Base-by-base conservation (phyloP, 257 asterid species). In the Petunia secreta region DNA sequence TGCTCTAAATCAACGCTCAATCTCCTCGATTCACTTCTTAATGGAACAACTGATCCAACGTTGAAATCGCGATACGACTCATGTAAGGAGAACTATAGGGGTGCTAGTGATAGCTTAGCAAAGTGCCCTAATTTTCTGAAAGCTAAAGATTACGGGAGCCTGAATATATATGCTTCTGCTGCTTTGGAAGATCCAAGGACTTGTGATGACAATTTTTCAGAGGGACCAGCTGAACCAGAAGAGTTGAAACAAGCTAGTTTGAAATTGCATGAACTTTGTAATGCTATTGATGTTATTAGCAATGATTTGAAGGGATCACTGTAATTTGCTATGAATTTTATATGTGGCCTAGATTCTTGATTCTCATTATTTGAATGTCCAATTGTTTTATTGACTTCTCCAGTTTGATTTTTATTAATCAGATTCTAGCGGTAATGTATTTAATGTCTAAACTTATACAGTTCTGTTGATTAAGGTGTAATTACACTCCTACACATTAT, bases 191-290 rank as follows among this genome's bases (percentile, higher is more conserved):
- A 13, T 6, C 34, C 74, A 6, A 71, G n/a, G 11, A 4, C 62
- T 43, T 77, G 80, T 60, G 73, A 77, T 77, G 80, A 59, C 0
- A 44, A n/a, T 36, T 60, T 59, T 60, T 40, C 9, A 6, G 37
- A n/a, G 4, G 50, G 63, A 13, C 37, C 76, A 4, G 39, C 79
- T 36, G 69, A 40, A 77, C 73, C 80, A 6, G 14, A 2, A 59
- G 59, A 46, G 57, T 52, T 77, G 15, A 60, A 77, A 13, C 44
- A 77, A 77, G 71, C 80, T 36, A 55, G 64, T 52, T 52, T 52
- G 3, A 52, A 52, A 0, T 14, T 52, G 57, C 57, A 52, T 8
- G 2, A 11, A 52, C 57, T 52, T 52, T 52, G 57, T 52, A 14
- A 11, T 52, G 57, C 15, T 1, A 52, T 52, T 52, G 57, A 52